Base-by-base conservation (phyloP, 495 filamentous ascomycete genomes). In the Hypoxylon crocopeplum region DNA sequence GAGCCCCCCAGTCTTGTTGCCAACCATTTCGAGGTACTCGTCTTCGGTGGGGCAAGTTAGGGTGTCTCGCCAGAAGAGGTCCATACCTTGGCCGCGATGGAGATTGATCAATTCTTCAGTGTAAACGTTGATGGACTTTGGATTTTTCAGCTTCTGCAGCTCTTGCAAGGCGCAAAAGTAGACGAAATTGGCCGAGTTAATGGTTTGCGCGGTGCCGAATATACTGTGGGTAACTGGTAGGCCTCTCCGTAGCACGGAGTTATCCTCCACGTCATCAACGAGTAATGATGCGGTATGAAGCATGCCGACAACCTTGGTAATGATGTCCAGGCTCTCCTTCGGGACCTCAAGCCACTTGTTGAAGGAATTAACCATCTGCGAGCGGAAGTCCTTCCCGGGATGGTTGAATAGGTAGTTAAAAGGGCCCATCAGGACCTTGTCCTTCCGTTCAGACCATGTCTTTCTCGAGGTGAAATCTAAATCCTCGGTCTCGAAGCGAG, bases 21-120 rank as follows among this genome's bases (percentile, higher is more conserved):
- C 86, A 34, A 98, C 95, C 94, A 98, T 98, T 72, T 98, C 93
- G 12, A 98, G 83, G 75, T 98, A 98, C 69, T 98, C 93, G 57
- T 96, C 92, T 75, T 98, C 93, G 38, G 84, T 92, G 21, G 94
- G 94, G 71, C 92, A 97, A 24, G 87, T 96, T 42, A 97, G 79
- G 5, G 90, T 92, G 75, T 98, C 94, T 10, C 94, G 83, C 94
- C 94, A 99, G 79, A 90, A 97, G 45, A 99, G 82, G 67, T 99
- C 94, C 89, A 98, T 95, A 32, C 94, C 94, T 68, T 99, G 94
- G 8, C 94, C 94, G 25, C 93, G 84, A 75, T 98, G 95, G 16
- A 98, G 85, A 72, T 98, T 96, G 30, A 97, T 72, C 19, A 98
- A 78, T 72, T 99, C 94, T 48, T 96, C 88, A 3, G 88, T 86